Conservation (phyloP, 495 filamentous ascomycete species). For the Talaromyces borbonicus region DNA sequence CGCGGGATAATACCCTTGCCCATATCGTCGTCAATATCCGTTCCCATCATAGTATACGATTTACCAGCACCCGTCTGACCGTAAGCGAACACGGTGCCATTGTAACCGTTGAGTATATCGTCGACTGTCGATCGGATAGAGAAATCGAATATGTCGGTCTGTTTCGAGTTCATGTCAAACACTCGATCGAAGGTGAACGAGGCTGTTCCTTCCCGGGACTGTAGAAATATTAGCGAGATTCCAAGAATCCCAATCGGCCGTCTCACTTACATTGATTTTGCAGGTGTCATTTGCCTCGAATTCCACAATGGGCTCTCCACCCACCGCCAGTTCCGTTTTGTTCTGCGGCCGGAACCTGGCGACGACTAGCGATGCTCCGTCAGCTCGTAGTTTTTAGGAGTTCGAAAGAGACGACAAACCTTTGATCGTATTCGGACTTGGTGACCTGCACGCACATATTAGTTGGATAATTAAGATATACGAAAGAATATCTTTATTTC, state of each 20-base stretch:
- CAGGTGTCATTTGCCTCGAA: slow-evolving; percentile 91
- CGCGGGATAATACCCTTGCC: slow-evolving; percentile 91
- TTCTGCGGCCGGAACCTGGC: slow-evolving; percentile 97
- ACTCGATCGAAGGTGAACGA: slow-evolving; percentile 96
- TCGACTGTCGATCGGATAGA: slow-evolving; percentile 94
- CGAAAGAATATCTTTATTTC: too few species aligned
- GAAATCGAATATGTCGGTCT: slow-evolving; percentile 91
- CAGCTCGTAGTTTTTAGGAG: not conserved
- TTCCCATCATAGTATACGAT: slow-evolving; percentile 99
- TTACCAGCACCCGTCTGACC: slow-evolving; percentile 98
- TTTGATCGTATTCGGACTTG: slow-evolving; percentile 62
- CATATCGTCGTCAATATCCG: slow-evolving; percentile 84
- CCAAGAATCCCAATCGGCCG: not conserved
- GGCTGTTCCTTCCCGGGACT: slow-evolving; percentile 77
- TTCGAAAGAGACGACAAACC: slow-evolving; percentile 31
- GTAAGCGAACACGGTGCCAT: slow-evolving; percentile 98
- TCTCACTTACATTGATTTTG: slow-evolving; percentile 60
- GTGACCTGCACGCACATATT: slow-evolving; percentile 16
- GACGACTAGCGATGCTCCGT: slow-evolving; percentile 50
- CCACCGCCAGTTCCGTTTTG: slow-evolving; percentile 77
- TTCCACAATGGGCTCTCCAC: slow-evolving; percentile 80
- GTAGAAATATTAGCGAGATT: not conserved
- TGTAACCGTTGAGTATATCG: slow-evolving; percentile 97
- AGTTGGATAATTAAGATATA: slow-evolving; percentile 13
- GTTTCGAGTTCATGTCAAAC: slow-evolving; percentile 82